Conservation (phyloP, 306 rosid genomes). For the Canavalia gladiata region DNA sequence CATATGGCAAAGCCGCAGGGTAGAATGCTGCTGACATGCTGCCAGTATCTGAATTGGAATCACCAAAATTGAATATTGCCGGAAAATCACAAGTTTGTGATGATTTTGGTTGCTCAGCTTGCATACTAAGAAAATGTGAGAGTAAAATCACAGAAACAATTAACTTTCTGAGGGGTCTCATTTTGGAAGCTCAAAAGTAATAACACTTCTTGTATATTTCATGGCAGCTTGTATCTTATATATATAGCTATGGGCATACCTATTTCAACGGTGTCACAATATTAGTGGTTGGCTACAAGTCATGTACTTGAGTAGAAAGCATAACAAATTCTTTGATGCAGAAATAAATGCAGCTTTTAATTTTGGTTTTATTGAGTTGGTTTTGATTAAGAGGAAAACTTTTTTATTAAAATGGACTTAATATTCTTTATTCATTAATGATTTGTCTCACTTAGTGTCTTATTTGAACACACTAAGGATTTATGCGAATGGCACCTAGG, state of each 20-base stretch:
- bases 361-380: background rate
- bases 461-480: too few species aligned
- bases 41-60: constrained; percentile 83
- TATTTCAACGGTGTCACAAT: background rate
- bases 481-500: too few species aligned
- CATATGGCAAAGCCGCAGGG: constrained; percentile 59
- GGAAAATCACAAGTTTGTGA: constrained; percentile 55
- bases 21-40: constrained; percentile 70
- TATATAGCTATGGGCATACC: background rate
- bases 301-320: background rate
- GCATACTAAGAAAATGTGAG: constrained; percentile 40
- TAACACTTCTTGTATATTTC: background rate
- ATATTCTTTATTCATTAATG: too few species aligned
- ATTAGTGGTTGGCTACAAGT: constrained; percentile 10
- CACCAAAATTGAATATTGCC: constrained; percentile 80
- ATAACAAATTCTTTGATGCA: background rate
- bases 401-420: background rate
- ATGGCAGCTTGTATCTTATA: background rate
- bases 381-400: background rate
- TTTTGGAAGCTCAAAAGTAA: constrained; percentile 8
- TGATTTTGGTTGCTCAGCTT: constrained; percentile 41
- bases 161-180: constrained; percentile 36
- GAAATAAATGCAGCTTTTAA: background rate
- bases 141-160: constrained; percentile 34
- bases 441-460: background rate